Conservation (phyloP, 2,329 filamentous ascomycete genomes). For the Trichoderma hamatum region DNA sequence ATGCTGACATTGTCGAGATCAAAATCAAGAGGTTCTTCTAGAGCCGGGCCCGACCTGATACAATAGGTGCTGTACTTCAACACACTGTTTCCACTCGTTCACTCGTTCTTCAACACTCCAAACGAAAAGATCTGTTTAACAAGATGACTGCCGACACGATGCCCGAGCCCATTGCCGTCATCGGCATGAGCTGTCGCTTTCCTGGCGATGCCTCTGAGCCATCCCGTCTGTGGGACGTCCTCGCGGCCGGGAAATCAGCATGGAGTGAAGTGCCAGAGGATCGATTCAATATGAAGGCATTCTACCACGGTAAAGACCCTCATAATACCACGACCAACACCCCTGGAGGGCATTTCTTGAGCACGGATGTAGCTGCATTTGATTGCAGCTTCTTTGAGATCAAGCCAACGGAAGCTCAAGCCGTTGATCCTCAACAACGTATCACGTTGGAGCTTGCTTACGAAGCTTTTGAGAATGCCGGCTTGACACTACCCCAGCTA, state of each 20-base stretch:
- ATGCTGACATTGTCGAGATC: no score
- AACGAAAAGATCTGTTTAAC: no score
- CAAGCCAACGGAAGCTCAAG: constrained; percentile 43
- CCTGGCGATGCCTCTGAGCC: constrained; percentile 29
- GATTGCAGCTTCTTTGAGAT: constrained; percentile 47
- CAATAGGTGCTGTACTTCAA: no score
- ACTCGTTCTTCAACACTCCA: no score
- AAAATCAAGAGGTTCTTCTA: no score
- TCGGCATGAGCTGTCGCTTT: constrained; percentile 32
- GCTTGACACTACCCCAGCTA: constrained; percentile 13
- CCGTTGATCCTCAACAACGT: constrained; percentile 48
- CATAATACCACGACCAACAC: constrained; percentile 31
- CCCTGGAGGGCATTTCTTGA: constrained; percentile 35
- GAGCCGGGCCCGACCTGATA: no score
- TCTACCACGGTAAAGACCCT: constrained; percentile 41
- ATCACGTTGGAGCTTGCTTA: constrained; percentile 46
- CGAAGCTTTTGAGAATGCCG: constrained; percentile 44
- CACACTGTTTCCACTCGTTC: no score
- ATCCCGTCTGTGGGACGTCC: constrained; percentile 29
- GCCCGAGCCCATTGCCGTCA: constrained; percentile 29
- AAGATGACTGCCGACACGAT: no score
- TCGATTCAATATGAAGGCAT: constrained; percentile 34
- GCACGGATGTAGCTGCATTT: constrained; percentile 39
- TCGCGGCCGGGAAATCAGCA: constrained; percentile 22
- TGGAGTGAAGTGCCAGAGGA: constrained; percentile 28